Conservation (phyloP, 2,329 filamentous ascomycete species). For the Alternaria hordeiaustralica region DNA sequence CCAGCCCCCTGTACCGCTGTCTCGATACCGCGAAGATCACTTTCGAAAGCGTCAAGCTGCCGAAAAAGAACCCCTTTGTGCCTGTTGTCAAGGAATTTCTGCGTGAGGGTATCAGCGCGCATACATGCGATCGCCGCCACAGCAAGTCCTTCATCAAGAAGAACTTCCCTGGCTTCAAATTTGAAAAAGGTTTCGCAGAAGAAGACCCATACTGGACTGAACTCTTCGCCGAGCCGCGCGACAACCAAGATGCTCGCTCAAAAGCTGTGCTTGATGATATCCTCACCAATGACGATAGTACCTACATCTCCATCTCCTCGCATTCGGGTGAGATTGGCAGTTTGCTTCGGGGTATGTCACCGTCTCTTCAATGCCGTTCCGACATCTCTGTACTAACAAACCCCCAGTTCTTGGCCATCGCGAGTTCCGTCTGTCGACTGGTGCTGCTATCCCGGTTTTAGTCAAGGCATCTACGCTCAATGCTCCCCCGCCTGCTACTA, state of each 20-base stretch:
- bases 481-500: constrained; percentile 38
- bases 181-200: constrained; percentile 69
- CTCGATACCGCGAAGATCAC: constrained; percentile 68
- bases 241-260: constrained; percentile 58
- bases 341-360: constrained; percentile 51
- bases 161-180: constrained; percentile 60
- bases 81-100: constrained; percentile 70
- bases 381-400: constrained; percentile 2
- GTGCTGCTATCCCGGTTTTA: constrained; percentile 71
- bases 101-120: constrained; percentile 70
- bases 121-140: constrained; percentile 71
- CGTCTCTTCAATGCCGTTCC: neutral
- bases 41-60: constrained; percentile 62
- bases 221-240: constrained; percentile 56
- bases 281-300: constrained; percentile 55
- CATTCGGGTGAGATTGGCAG: constrained; percentile 66
- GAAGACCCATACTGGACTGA: constrained; percentile 61
- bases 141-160: constrained; percentile 60
- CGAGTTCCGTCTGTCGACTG: constrained; percentile 68
- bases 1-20: constrained; percentile 68
- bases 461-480: constrained; percentile 63
- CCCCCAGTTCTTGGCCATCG: constrained; percentile 63
- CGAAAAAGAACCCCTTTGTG: constrained; percentile 58
- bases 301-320: constrained; percentile 61
- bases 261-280: constrained; percentile 60